A percentile compares a stretch with the other conserved stretches of the same genome.
Evolutionary conservation across 2,329 filamentous ascomycete genomes (phyloP).

Genomic region (Microsporum canis): DNA sequence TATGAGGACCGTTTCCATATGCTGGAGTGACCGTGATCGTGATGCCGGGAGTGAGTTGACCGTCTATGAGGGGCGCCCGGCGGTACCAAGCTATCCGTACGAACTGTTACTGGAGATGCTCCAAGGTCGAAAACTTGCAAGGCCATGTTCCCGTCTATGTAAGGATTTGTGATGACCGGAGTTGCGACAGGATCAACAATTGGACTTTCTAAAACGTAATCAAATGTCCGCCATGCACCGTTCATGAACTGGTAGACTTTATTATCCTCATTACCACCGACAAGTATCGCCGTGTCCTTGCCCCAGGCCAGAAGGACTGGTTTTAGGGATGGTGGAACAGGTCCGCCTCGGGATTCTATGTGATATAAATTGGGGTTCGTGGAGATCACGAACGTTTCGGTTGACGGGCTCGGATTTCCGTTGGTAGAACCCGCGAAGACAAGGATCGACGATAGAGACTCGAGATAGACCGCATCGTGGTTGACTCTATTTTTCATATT

Average conservation of each 20-base stretch:
- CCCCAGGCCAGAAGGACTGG: constrained; percentile 70
- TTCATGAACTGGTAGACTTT: constrained; percentile 62
- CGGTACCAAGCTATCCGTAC: constrained; percentile 53
- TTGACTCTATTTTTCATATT: constrained; percentile 58
- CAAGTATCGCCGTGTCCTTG: constrained; percentile 55
- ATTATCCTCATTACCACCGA: constrained; percentile 60
- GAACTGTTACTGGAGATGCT: constrained; percentile 62
- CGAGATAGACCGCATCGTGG: constrained; percentile 67
- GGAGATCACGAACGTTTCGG: constrained; percentile 63
- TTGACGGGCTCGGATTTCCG: constrained; percentile 47
- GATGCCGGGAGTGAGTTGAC: background rate
- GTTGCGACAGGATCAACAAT: constrained; percentile 49
- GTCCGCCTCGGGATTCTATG: constrained; percentile 48
- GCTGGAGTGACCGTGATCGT: constrained; percentile 15
- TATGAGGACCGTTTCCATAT: constrained; percentile 49
- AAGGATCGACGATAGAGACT: constrained; percentile 58
- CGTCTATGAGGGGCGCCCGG: constrained; percentile 35
- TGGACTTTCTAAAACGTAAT: constrained; percentile 50
- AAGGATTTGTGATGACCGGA: constrained; percentile 55
- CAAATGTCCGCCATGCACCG: constrained; percentile 56
- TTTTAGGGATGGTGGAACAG: constrained; percentile 49
- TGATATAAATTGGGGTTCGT: constrained; percentile 51
- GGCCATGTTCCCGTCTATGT: constrained; percentile 64
- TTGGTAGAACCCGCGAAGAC: constrained; percentile 68
- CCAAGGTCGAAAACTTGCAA: constrained; percentile 69